These are phyloP conservation scores for Acer negundo DNA, from an alignment of 345 rosid genomes.

Conservation along the genomic window DNA sequence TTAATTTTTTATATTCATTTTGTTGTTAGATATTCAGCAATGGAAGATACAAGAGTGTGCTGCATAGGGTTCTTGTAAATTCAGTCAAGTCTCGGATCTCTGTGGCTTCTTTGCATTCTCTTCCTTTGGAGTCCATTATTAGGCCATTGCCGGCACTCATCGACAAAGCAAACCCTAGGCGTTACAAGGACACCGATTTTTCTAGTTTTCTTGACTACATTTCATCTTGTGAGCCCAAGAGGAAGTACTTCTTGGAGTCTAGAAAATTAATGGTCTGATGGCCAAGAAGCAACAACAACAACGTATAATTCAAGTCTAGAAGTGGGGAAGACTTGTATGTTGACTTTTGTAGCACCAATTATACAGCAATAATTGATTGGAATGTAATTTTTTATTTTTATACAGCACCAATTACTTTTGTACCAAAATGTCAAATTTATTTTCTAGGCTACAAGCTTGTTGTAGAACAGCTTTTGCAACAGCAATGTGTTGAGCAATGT, in stretches of 20 bases:
- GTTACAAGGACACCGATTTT: constrained; percentile 67
- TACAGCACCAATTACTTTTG: too few relatives aligned
- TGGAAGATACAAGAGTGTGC: constrained; percentile 84
- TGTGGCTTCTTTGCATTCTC: constrained; percentile 74
- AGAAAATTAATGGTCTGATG: constrained; percentile 40
- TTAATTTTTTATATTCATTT: too few relatives aligned
- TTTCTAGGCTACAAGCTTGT: too few relatives aligned
- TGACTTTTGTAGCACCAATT: constrained; percentile 12
- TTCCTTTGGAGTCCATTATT: constrained; percentile 43
- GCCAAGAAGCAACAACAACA: not conserved
- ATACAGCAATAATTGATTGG: constrained; percentile 9
- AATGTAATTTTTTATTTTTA: not conserved
- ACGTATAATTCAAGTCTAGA: not conserved
- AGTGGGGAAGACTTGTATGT: not conserved
- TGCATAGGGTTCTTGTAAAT: constrained; percentile 77
- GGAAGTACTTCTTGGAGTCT: constrained; percentile 75
- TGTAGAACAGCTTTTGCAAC: too few relatives aligned
- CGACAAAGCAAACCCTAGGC: constrained; percentile 49
- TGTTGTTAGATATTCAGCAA: constrained; percentile 70
- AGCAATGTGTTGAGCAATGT: too few relatives aligned
- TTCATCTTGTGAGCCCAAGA: constrained; percentile 68
- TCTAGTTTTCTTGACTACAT: constrained; percentile 67
- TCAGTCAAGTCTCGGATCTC: constrained; percentile 58
- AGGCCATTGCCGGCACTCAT: constrained; percentile 55
- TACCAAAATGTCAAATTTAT: too few relatives aligned